phyloP scores from a whole-genome alignment of 768 basidiomycete species.

The Lentinula edodes region DNA sequence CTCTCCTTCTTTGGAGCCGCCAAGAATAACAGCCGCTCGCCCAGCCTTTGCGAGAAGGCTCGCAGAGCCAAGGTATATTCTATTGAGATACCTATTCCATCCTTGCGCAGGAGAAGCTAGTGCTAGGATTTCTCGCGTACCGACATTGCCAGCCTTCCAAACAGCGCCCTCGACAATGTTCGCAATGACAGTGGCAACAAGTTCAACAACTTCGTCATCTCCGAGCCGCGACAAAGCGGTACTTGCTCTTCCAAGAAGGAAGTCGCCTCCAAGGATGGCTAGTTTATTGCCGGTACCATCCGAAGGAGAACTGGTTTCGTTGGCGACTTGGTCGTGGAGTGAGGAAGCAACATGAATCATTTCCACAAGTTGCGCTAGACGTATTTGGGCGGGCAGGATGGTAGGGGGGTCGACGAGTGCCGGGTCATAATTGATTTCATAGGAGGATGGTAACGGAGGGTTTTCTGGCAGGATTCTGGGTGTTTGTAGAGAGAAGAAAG shows the following conservation, averaged over 20 bases:
- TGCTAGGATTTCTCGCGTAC: conserved; percentile 22
- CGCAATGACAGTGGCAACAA: conserved; percentile 86
- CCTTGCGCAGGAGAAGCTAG: conserved; percentile 34
- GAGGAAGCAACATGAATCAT: conserved; percentile 97
- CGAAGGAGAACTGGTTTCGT: conserved; percentile 53
- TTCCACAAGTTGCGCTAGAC: conserved; percentile 93
- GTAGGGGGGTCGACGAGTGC: conserved; percentile 26
- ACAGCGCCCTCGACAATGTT: conserved; percentile 98
- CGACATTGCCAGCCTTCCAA: conserved; percentile 53
- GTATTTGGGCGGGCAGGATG: conserved; percentile 82
- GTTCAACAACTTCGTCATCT: conserved; percentile 85
- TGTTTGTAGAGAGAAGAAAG: conserved; percentile 46
- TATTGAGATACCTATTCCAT: conserved; percentile 75
- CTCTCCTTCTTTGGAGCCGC: conserved; percentile 59
- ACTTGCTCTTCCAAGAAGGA: conserved; percentile 87
- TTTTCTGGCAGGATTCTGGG: conserved; percentile 27
- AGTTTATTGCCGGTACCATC: conserved; percentile 83
- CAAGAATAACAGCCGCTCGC: conserved; percentile 63
- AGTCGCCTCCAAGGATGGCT: conserved; percentile 91
- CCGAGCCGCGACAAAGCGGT: conserved; percentile 85
- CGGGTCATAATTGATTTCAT: conserved; percentile 5
- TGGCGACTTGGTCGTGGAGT: conserved; percentile 88
- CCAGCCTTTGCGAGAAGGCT: conserved; percentile 70
- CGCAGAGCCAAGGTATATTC: conserved; percentile 74
- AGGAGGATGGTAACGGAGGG: conserved; percentile 13